Percentiles rank a stretch among this genome's conserved stretches.
Conservation (phyloP, 1,284 basidiomycete species). For the Thelephora terrestris region DNA sequence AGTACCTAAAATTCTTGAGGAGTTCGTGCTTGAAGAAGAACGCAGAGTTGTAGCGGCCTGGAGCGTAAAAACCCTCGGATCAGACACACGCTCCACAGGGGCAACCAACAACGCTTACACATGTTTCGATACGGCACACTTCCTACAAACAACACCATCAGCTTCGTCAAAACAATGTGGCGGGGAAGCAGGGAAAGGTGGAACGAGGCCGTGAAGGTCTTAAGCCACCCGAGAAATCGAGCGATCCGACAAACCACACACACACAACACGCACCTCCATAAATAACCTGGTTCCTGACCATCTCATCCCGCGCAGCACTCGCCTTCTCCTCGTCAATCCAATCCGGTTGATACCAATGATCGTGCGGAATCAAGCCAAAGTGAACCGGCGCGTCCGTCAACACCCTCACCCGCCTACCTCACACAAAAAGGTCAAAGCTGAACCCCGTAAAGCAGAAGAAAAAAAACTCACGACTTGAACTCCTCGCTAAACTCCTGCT, state of each 20-base stretch:
- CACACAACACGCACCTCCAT: slow-evolving; percentile 70
- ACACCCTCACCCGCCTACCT: slow-evolving; percentile 48
- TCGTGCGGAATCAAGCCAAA: slow-evolving; percentile 80
- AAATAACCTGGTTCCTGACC: slow-evolving; percentile 76
- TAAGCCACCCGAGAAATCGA: too few relatives aligned
- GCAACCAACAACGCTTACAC: background rate
- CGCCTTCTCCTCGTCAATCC: slow-evolving; percentile 76
- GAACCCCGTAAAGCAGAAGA: slow-evolving; percentile 31
- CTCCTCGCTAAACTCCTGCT: slow-evolving; percentile 64
- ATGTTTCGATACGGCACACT: background rate
- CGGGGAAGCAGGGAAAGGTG: slow-evolving; percentile 36
- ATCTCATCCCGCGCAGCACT: slow-evolving; percentile 62
- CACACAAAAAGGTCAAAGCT: slow-evolving; percentile 24
- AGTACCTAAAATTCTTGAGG: slow-evolving; percentile 78
- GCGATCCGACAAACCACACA: background rate
- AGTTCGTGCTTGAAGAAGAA: slow-evolving; percentile 83
- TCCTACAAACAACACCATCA: slow-evolving; percentile 30
- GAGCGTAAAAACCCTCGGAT: background rate
- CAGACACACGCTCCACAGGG: background rate
- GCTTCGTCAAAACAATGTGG: slow-evolving; percentile 73
- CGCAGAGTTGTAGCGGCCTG: slow-evolving; percentile 17
- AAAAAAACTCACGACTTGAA: slow-evolving; percentile 53
- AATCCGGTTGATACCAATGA: slow-evolving; percentile 81
- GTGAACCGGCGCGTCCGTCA: slow-evolving; percentile 59
- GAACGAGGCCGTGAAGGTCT: too few relatives aligned